Evolutionary conservation across 169 alveolate genomes (phyloP).

Genomic region (Cyclospora cayetanensis): DNA sequence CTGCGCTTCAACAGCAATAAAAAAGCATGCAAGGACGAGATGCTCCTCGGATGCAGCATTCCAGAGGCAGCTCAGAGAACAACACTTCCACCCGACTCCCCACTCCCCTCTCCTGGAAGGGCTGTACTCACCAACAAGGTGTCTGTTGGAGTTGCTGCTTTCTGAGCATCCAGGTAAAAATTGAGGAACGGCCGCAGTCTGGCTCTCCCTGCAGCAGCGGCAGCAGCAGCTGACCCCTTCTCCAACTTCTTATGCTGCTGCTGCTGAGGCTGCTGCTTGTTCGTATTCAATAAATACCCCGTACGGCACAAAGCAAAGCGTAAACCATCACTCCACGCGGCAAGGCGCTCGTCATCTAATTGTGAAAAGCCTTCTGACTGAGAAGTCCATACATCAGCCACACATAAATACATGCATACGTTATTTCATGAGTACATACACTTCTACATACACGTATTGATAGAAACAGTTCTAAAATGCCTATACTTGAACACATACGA

Average conservation of each 20-base stretch:
- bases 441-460: background rate
- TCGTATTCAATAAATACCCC: background rate
- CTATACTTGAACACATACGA: background rate
- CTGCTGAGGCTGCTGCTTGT: background rate
- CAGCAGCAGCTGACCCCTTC: background rate
- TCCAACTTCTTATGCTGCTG: background rate
- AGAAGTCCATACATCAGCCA: too few species aligned
- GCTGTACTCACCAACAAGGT: background rate
- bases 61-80: too few species aligned
- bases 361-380: background rate
- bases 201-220: background rate
- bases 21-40: too few species aligned
- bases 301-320: slow-evolving; percentile 2
- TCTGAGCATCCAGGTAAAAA: background rate
- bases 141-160: background rate
- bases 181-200: background rate
- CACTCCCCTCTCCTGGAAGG: too few species aligned
- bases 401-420: background rate
- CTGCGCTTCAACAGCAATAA: too few species aligned
- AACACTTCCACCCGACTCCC: too few species aligned
- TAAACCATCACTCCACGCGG: slow-evolving; percentile 2
- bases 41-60: too few species aligned
- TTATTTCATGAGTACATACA: background rate
- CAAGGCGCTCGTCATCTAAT: background rate
- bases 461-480: background rate